A percentile compares a stretch with the other conserved stretches of the same genome.
Evolutionary conservation across 305 asterid genomes (phyloP).

Genomic region (Solanum hybrid): DNA sequence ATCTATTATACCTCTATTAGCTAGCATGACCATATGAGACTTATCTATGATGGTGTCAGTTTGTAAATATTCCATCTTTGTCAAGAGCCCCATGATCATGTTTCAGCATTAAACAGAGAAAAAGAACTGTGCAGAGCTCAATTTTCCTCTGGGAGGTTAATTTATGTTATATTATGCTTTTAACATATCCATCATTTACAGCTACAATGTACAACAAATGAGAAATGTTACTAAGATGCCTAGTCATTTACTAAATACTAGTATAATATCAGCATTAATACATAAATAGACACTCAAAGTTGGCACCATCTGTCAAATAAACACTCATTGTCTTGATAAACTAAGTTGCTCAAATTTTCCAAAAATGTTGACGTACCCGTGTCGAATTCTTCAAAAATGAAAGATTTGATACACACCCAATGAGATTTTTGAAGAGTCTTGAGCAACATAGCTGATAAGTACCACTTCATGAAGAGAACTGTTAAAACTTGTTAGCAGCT

Average conservation of each 20-base stretch:
- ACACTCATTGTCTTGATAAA: neutral
- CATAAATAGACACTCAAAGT: neutral
- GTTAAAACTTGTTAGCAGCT: neutral
- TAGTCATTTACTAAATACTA: neutral
- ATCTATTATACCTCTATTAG: conserved; percentile 1
- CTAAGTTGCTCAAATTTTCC: neutral
- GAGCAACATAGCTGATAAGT: neutral
- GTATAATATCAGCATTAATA: neutral
- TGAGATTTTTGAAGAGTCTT: neutral
- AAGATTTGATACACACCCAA: neutral
- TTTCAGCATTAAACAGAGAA: conserved; percentile 8
- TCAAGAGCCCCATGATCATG: conserved; percentile 15
- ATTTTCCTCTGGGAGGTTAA: conserved; percentile 6
- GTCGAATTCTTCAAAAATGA: too few species aligned
- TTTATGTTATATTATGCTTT: neutral
- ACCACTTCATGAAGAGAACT: neutral
- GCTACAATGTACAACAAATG: neutral
- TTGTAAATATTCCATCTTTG: conserved; percentile 17
- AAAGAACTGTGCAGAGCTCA: conserved; percentile 9
- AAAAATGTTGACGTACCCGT: neutral
- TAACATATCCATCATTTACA: neutral
- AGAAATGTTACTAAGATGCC: neutral
- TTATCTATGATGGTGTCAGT: neutral
- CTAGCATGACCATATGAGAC: conserved; percentile 6
- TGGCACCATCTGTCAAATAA: neutral